Evolutionary conservation across 345 rosid genomes (phyloP), one percentile per base, ranked within the genome.

Genomic region (Linum lewisii): DNA sequence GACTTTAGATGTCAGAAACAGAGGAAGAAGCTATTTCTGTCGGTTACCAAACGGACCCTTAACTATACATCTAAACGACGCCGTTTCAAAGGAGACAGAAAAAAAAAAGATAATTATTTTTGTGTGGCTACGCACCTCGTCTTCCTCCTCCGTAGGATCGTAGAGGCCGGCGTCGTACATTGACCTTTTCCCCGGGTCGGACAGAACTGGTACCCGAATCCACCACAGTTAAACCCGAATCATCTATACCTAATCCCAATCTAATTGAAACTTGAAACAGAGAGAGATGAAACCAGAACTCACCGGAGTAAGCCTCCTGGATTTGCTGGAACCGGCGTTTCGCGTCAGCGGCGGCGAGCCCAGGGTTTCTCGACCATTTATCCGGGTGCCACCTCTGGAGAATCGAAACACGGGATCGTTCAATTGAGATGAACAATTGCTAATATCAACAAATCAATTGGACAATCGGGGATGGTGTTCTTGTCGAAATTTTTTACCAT

Each of bases 301-400:
- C 69, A 91, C 98, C 98, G 22, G 95, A 79, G 51, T 91, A 91
- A 21, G 98, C 98, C 71, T 91, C 96, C 53, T 91, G 96, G 23
- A 91, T 86, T 73, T 84, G 88, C 74, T 91, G 98, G 69, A 91
- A 91, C 66, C 83, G 81, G 15, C 83, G 87, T 45, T 91, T 84
- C 2, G 96, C 92, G 51, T 91, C 96, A 37, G 86, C 90, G 25
- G 81, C 84, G 23, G 80, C 84, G 4, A 70, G 73, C 15, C 67
- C 78, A 5, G 90, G 86, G 21, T 80, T 82, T 61, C 64, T 63
- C 6, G 78, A 69, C 76, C 73, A 82, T 67, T 81, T 77, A 66
- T 91, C 98, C 10, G 98, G 98, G 56, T 88, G 98, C 98, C 98
- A 91, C 78, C 83, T 82, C 96, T 88, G 54, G 67, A 59, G n/a